Evolutionary conservation across 805 yeast species (phyloP), one percentile per base, ranked within the genome.

Genomic region (Teunomyces stri): DNA sequence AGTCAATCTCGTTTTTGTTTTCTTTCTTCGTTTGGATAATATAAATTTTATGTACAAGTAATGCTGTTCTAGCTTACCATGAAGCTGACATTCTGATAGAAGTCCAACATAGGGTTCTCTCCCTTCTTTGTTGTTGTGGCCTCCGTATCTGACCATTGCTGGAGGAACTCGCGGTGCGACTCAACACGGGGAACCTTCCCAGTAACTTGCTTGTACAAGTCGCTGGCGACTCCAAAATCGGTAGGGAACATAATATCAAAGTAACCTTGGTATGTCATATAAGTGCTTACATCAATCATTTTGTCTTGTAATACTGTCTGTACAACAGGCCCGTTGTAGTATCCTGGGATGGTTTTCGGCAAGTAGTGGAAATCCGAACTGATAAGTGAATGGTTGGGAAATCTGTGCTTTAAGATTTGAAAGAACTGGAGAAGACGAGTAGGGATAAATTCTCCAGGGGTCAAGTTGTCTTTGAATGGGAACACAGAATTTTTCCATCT

Each of bases 171-270:
- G 6, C 72, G 65, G 64, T 89, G 95, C 31, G 81, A 65, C 36
- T 79, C 72, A 0, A 79, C 77, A 45, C 66, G 68, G 12, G 84
- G 75, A 2, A 75, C 61, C 55, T 79, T 84, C 0, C 89, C 89
- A 16, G 84, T 78, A 12, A 87, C 78, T 51, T 78, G 78, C 13
- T 72, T 69, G 59, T 89, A 89, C 49, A 88, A 51, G 42, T 82
- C 85, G 35, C 79, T 72, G 3, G 82, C 80, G 6, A 82, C 68
- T 6, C 68, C 66, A 62, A 89, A 89, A 58, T 89, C 86, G 0
- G 96, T 89, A 7, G 95, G 88, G 59, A 89, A 89, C 85, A 87
- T 81, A 43, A 89, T 88, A 63, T 89, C 96, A 61, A 87, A 89
- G 58, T 77, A 85, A 0, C 96, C 96, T 60, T 87, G 96, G 34